phyloP scores from a whole-genome alignment of 805 yeast genomes.

The Suhomyces xylopsoci region DNA sequence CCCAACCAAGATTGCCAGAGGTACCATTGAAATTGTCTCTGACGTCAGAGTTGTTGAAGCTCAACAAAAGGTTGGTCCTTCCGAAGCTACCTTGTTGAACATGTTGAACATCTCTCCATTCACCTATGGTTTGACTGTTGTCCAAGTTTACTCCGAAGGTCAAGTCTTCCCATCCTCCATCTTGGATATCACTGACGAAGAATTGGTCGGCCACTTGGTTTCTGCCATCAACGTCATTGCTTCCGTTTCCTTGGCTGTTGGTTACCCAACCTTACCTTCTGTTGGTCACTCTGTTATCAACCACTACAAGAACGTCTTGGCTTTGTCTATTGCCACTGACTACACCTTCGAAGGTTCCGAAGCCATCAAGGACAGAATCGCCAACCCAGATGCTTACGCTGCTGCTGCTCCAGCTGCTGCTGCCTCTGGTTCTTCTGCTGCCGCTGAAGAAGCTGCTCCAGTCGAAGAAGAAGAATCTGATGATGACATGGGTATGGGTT shows the following conservation, averaged over 20 bases:
- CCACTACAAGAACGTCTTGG: constrained; percentile 98
- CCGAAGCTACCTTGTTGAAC: constrained; percentile 98
- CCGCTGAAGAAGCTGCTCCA: constrained; percentile 70
- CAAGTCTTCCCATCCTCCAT: constrained; percentile 95
- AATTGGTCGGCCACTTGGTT: constrained; percentile 88
- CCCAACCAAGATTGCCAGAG: constrained; percentile 99
- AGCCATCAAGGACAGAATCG: constrained; percentile 98
- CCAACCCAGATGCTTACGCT: constrained; percentile 99
- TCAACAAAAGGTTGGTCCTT: constrained; percentile 91
- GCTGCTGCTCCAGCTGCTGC: constrained; percentile 98
- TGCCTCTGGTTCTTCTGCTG: constrained; percentile 57
- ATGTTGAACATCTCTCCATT: constrained; percentile 99
- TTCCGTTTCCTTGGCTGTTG: constrained; percentile 93
- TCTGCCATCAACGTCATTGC: constrained; percentile 92
- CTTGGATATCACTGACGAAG: constrained; percentile 98
- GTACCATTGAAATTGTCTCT: constrained; percentile 98
- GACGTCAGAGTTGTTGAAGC: constrained; percentile 94
- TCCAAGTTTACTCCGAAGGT: constrained; percentile 97
- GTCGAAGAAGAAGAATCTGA: constrained; percentile 70
- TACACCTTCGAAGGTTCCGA: constrained; percentile 99
- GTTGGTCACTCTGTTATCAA: constrained; percentile 98
- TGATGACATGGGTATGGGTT: constrained; percentile 98
- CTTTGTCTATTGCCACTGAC: constrained; percentile 97
- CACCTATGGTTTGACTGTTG: constrained; percentile 96
- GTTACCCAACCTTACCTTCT: constrained; percentile 99